phyloP scores from a whole-genome alignment of 2,329 filamentous ascomycete species.

The Aspergillus ochraceoroseus region DNA sequence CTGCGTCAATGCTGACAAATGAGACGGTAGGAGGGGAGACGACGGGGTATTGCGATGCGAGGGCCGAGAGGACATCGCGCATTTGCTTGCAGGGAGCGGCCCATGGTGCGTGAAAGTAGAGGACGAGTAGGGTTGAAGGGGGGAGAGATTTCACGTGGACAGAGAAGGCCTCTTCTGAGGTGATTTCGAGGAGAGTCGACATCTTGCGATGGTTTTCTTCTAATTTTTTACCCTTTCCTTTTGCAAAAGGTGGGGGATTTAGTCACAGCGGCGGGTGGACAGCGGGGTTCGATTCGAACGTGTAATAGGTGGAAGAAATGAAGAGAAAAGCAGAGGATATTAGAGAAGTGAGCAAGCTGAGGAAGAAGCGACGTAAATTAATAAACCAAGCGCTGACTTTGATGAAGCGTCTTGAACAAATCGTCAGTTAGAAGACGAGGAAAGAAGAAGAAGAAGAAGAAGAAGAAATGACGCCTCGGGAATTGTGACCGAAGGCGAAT shows the following conservation, averaged over 20 bases:
- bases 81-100: slow-evolving; percentile 94
- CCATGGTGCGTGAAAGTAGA: slow-evolving; percentile 97
- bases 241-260: slow-evolving; percentile 1
- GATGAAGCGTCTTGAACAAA: too few species aligned
- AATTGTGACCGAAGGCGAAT: slow-evolving; percentile 20
- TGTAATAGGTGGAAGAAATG: not conserved
- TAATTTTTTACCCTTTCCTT: slow-evolving; percentile 2
- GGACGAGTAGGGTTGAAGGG: slow-evolving; percentile 66
- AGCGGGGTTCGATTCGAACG: not conserved
- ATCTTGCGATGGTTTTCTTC: slow-evolving; percentile 44
- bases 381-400: not conserved
- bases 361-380: not conserved
- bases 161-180: slow-evolving; percentile 67
- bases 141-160: slow-evolving; percentile 62
- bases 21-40: slow-evolving; percentile 62
- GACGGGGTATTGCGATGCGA: slow-evolving; percentile 78
- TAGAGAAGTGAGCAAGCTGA: not conserved
- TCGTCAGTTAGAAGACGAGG: slow-evolving; percentile 7
- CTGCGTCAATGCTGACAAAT: slow-evolving; percentile 89
- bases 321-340: not conserved
- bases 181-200: slow-evolving; percentile 74
- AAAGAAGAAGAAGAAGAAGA: slow-evolving; percentile 10
- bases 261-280: not conserved
- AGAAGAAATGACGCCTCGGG: slow-evolving; percentile 12
- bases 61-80: slow-evolving; percentile 75